phyloP scores from a whole-genome alignment of 2,329 filamentous ascomycete genomes.

The Hymenoscyphus fraxineus region DNA sequence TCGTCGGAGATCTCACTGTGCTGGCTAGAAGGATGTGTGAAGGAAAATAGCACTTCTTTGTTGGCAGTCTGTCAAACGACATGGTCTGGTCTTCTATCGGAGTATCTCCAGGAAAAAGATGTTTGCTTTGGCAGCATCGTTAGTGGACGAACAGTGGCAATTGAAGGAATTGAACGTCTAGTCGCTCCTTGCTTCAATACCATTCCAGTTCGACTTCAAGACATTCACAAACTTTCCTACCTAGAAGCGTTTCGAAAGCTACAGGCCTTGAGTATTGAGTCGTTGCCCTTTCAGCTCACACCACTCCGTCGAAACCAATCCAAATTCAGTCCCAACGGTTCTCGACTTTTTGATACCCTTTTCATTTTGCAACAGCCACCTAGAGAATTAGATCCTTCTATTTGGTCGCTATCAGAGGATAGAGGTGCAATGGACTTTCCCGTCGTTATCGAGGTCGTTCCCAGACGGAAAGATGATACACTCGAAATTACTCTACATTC shows the following conservation, averaged over 20 bases:
- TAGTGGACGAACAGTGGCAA: conserved; percentile 66
- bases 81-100: conserved; percentile 64
- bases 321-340: conserved; percentile 42
- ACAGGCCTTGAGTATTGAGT: conserved; percentile 50
- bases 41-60: conserved; percentile 55
- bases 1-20: conserved; percentile 19
- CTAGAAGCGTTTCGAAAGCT: conserved; percentile 33
- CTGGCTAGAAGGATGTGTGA: conserved; percentile 46
- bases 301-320: conserved; percentile 69
- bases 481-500: conserved; percentile 62
- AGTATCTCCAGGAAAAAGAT: conserved; percentile 55
- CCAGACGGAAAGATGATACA: conserved; percentile 47
- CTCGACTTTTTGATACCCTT: conserved; percentile 72
- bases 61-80: conserved; percentile 67
- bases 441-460: conserved; percentile 71
- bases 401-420: conserved; percentile 58
- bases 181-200: conserved; percentile 95
- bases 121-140: conserved; percentile 86
- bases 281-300: conserved; percentile 69
- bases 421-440: conserved; percentile 69
- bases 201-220: conserved; percentile 63
- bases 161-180: conserved; percentile 65
- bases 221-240: conserved; percentile 48
- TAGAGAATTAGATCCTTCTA: conserved; percentile 49
- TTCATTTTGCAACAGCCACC: conserved; percentile 70